Evolutionary conservation across 768 basidiomycete species (phyloP).

Genomic region (Hydnum rufescens): DNA sequence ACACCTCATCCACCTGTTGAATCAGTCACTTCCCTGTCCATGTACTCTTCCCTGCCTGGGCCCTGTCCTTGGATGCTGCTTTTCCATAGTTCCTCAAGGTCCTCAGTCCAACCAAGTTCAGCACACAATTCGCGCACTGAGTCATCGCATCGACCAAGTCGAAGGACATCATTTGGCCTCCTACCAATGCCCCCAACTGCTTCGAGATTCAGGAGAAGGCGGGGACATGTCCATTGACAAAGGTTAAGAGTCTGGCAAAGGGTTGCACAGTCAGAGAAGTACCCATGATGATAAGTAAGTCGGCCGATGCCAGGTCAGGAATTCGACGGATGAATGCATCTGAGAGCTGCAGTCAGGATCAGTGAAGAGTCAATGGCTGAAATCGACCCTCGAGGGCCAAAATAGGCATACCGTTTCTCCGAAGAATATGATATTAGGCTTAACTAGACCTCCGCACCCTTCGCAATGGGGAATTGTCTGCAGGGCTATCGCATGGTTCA

Average conservation of each 20-base stretch:
- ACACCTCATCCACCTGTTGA: no score
- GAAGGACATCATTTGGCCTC: slow-evolving; percentile 35
- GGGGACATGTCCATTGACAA: slow-evolving; percentile 42
- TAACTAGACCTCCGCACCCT: slow-evolving; percentile 51
- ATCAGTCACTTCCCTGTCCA: no score
- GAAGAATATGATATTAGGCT: slow-evolving; percentile 93
- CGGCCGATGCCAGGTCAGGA: slow-evolving; percentile 37
- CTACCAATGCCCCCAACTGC: slow-evolving; percentile 44
- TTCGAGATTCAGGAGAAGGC: slow-evolving; percentile 81
- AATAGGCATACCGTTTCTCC: slow-evolving; percentile 42
- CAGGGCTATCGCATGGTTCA: slow-evolving; percentile 32
- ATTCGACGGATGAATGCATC: slow-evolving; percentile 39
- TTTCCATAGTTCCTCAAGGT: slow-evolving; percentile 35
- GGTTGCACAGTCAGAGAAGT: slow-evolving; percentile 78
- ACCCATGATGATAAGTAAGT: slow-evolving; percentile 78
- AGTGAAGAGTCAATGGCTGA: neutral
- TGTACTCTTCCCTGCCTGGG: no score
- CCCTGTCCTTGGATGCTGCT: no score
- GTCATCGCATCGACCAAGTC: slow-evolving; percentile 54
- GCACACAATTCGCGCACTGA: slow-evolving; percentile 38
- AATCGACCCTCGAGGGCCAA: neutral
- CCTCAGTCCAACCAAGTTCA: slow-evolving; percentile 57
- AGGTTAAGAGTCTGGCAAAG: slow-evolving; percentile 56
- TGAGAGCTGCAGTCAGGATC: slow-evolving; percentile 29
- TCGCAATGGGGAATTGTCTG: slow-evolving; percentile 44